These are phyloP conservation scores for Nepenthes mirabilis DNA, from an alignment of 148 eudicot species.

Conservation along the genomic window DNA sequence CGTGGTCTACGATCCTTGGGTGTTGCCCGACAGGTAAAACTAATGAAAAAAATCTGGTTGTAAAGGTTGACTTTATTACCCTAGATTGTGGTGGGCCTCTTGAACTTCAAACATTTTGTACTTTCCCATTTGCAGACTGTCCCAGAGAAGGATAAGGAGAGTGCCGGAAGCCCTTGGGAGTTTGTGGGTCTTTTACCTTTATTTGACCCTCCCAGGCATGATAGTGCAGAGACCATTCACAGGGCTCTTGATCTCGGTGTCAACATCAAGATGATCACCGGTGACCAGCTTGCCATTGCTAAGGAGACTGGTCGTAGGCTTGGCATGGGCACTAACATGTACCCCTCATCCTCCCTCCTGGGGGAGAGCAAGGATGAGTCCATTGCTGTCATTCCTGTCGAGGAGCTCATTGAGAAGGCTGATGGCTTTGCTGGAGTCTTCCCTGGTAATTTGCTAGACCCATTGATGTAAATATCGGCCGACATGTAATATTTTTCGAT, in stretches of 20 bases:
- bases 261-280: slow-evolving; percentile 91
- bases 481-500: too few relatives aligned
- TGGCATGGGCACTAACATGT: slow-evolving; percentile 97
- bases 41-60: background rate
- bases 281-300: slow-evolving; percentile 93
- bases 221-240: slow-evolving; percentile 87
- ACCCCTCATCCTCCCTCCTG: slow-evolving; percentile 78
- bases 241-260: slow-evolving; percentile 88
- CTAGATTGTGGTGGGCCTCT: too few relatives aligned
- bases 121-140: slow-evolving; percentile 25
- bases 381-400: slow-evolving; percentile 45
- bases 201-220: slow-evolving; percentile 92
- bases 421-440: slow-evolving; percentile 96
- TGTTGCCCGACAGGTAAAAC: slow-evolving; percentile 55
- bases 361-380: slow-evolving; percentile 60
- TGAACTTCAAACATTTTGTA: too few relatives aligned
- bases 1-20: slow-evolving; percentile 87
- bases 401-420: slow-evolving; percentile 82
- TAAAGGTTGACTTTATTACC: too few relatives aligned
- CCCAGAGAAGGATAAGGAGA: slow-evolving; percentile 66
- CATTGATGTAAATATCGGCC: too few relatives aligned
- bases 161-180: slow-evolving; percentile 73
- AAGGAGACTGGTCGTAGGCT: slow-evolving; percentile 93
- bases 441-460: slow-evolving; percentile 40
- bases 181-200: slow-evolving; percentile 80